These are phyloP conservation scores for Schrenkiella parvula DNA, from an alignment of 345 rosid species.

Conservation along the genomic window DNA sequence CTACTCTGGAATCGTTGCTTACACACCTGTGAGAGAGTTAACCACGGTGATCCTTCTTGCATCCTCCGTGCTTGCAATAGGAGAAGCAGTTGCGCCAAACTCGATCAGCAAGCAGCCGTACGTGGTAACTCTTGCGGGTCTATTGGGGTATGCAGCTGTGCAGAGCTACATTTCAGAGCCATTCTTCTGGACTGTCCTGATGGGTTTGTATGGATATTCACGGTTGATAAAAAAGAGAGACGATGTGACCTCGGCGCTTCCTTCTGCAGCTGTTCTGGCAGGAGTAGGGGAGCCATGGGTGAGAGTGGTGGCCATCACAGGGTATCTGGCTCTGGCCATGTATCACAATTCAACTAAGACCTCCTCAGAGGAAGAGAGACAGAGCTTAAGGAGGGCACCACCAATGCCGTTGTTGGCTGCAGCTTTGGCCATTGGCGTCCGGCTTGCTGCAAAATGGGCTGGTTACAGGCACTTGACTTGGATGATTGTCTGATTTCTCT, in stretches of 20 bases:
- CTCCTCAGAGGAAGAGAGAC: constrained; percentile 40
- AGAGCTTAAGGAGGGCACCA: constrained; percentile 43
- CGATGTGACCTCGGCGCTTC: constrained; percentile 74
- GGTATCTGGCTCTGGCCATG: constrained; percentile 62
- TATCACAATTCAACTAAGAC: constrained; percentile 51
- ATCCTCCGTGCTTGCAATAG: constrained; percentile 70
- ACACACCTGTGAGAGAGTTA: constrained; percentile 67
- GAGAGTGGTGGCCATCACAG: constrained; percentile 50
- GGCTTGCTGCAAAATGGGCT: constrained; percentile 84
- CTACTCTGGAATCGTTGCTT: constrained; percentile 66
- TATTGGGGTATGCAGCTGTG: constrained; percentile 76
- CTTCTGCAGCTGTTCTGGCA: constrained; percentile 70
- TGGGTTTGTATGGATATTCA: constrained; percentile 60
- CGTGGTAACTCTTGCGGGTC: constrained; percentile 58
- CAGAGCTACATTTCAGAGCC: constrained; percentile 70
- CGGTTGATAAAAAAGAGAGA: constrained; percentile 62
- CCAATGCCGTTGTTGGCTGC: constrained; percentile 63
- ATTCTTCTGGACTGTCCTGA: constrained; percentile 69
- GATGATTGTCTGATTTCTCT: constrained; percentile 59
- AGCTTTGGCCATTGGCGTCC: constrained; percentile 78
- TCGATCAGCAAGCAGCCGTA: constrained; percentile 58
- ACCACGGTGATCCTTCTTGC: constrained; percentile 58
- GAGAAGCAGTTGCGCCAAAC: constrained; percentile 69
- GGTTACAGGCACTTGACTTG: constrained; percentile 88
- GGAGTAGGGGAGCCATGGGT: constrained; percentile 95